Conservation (phyloP, 441 rosid genomes). For the Cnidoscolus chayamansa region DNA sequence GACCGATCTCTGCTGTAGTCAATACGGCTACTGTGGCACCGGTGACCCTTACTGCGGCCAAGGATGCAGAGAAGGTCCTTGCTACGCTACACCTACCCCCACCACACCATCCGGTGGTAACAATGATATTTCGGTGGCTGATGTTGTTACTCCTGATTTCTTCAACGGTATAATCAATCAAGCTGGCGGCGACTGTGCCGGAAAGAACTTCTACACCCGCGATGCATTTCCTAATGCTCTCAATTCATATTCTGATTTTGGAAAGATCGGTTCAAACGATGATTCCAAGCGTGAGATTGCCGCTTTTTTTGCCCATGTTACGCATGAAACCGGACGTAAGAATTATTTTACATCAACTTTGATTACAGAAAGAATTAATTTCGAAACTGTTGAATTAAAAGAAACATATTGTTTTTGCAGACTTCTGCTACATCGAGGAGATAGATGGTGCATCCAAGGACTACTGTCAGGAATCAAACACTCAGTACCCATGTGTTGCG, state of each 20-base stretch:
- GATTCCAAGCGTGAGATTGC: constrained; percentile 44
- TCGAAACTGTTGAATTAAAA: too few relatives aligned
- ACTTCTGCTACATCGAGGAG: constrained; percentile 36
- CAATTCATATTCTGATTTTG: constrained; percentile 20
- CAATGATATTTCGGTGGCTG: constrained; percentile 10
- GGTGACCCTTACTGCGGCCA: constrained; percentile 28
- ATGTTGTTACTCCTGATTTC: constrained; percentile 28
- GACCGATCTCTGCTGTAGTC: constrained; percentile 33
- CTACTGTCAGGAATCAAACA: constrained; percentile 15
- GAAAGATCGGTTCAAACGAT: constrained; percentile 22
- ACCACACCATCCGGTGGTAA: neutral
- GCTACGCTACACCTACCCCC: neutral
- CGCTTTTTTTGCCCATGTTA: constrained; percentile 43
- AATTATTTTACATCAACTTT: neutral
- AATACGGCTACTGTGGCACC: constrained; percentile 36
- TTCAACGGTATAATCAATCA: constrained; percentile 30
- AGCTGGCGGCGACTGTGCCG: constrained; percentile 29
- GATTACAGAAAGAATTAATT: too few relatives aligned
- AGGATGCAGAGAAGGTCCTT: constrained; percentile 37
- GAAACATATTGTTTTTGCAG: constrained; percentile 10
- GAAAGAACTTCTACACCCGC: constrained; percentile 35
- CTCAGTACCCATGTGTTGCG: constrained; percentile 6
- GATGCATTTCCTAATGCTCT: constrained; percentile 30
- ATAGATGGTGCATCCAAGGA: constrained; percentile 16
- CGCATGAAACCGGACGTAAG: constrained; percentile 46